These are phyloP conservation scores for Carnegiea gigantea DNA, from an alignment of 179 eudicot genomes.

Conservation along the genomic window DNA sequence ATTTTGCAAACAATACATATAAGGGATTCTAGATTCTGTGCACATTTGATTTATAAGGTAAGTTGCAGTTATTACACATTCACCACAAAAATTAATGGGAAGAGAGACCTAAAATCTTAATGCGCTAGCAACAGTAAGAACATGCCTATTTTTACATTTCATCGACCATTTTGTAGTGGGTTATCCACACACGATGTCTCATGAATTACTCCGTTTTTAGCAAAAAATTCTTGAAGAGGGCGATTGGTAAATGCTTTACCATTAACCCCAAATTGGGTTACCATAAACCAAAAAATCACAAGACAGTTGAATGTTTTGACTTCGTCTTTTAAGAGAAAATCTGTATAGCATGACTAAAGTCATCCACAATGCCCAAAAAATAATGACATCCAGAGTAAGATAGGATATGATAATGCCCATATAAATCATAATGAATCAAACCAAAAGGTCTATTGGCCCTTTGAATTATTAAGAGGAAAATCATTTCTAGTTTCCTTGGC, in stretches of 20 bases:
- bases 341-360: background rate
- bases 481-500: background rate
- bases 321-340: background rate
- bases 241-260: background rate
- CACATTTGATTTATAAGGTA: slow-evolving; percentile 9
- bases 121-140: slow-evolving; percentile 4
- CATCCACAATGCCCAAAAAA: slow-evolving; percentile 6
- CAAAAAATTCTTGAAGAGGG: background rate
- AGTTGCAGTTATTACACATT: background rate
- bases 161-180: slow-evolving; percentile 8
- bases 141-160: background rate
- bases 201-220: background rate
- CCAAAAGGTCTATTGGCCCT: background rate
- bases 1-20: background rate
- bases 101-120: background rate
- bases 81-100: slow-evolving; percentile 1
- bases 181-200: background rate
- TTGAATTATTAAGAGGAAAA: background rate
- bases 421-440: slow-evolving; percentile 3
- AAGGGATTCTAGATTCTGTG: background rate
- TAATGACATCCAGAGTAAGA: background rate
- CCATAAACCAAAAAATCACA: slow-evolving; percentile 8
- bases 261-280: background rate
- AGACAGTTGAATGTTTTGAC: background rate
- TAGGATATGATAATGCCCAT: background rate